phyloP scores from a whole-genome alignment of 768 basidiomycete species.

The Leccinum subtestaceum region DNA sequence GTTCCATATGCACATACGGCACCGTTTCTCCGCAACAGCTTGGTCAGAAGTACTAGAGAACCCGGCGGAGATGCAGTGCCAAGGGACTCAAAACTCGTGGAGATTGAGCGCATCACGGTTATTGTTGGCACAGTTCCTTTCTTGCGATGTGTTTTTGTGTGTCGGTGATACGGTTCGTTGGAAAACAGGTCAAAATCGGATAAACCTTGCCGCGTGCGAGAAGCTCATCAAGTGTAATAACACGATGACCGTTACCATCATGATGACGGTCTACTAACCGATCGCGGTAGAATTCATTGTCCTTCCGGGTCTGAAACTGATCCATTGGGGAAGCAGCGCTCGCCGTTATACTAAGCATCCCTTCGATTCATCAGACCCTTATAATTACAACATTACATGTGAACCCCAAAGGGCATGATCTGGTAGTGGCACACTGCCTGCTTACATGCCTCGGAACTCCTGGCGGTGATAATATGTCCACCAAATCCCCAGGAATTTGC shows the following conservation, averaged over 20 bases:
- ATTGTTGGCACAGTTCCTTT: not conserved
- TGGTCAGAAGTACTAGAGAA: not conserved
- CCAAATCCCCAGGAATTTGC: too few relatives aligned
- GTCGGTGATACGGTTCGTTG: not conserved
- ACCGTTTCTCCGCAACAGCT: not conserved
- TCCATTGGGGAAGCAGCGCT: not conserved
- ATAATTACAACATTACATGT: not conserved
- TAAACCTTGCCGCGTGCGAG: not conserved
- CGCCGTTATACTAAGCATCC: not conserved
- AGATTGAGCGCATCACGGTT: not conserved
- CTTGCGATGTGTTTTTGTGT: not conserved
- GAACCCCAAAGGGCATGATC: not conserved
- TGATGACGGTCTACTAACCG: not conserved
- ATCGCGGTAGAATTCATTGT: not conserved
- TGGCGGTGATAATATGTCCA: not conserved
- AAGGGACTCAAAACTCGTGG: not conserved
- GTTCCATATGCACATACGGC: not conserved
- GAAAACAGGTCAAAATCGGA: not conserved
- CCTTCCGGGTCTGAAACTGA: not conserved
- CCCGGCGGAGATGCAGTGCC: not conserved
- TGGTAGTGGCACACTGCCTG: not conserved
- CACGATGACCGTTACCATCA: not conserved
- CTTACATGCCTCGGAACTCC: not conserved
- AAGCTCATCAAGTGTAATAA: not conserved
- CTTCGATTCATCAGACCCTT: not conserved